These are phyloP conservation scores for Fusarium sp. DNA, from an alignment of 2,329 filamentous ascomycete genomes.

Conservation along the genomic window DNA sequence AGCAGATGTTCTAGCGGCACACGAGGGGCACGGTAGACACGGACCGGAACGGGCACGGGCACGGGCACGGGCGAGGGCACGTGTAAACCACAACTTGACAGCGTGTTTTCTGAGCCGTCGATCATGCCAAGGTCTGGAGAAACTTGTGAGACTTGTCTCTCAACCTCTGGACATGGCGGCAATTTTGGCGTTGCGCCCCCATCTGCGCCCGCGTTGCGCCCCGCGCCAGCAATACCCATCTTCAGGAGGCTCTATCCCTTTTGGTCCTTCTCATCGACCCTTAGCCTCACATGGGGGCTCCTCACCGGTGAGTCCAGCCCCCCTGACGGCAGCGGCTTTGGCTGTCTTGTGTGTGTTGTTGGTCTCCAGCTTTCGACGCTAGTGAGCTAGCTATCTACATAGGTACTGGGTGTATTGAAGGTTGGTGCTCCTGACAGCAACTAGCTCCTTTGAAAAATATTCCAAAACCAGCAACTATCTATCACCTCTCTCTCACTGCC, in stretches of 20 bases:
- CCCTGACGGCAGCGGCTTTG: not conserved
- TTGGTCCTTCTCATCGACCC: not conserved
- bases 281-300: constrained; percentile 10
- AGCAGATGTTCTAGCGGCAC: constrained; percentile 1
- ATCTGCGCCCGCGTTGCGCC: not conserved
- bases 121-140: constrained; percentile 9
- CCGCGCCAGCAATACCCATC: not conserved
- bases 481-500: not conserved
- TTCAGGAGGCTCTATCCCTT: not conserved
- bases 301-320: constrained; percentile 12
- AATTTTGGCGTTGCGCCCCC: constrained; percentile 13
- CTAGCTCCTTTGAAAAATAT: not conserved
- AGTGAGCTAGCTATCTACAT: too few relatives aligned
- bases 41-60: not conserved
- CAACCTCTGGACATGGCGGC: not conserved
- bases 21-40: not conserved
- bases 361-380: too few relatives aligned
- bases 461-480: not conserved
- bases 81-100: constrained; percentile 2
- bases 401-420: not conserved
- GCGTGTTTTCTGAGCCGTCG: not conserved
- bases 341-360: not conserved
- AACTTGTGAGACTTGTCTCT: constrained; percentile 16
- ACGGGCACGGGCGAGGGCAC: not conserved
- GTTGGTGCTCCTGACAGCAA: not conserved